Evolutionary conservation across 2,329 filamentous ascomycete species (phyloP).

Genomic region (Aspergillus sp.): DNA sequence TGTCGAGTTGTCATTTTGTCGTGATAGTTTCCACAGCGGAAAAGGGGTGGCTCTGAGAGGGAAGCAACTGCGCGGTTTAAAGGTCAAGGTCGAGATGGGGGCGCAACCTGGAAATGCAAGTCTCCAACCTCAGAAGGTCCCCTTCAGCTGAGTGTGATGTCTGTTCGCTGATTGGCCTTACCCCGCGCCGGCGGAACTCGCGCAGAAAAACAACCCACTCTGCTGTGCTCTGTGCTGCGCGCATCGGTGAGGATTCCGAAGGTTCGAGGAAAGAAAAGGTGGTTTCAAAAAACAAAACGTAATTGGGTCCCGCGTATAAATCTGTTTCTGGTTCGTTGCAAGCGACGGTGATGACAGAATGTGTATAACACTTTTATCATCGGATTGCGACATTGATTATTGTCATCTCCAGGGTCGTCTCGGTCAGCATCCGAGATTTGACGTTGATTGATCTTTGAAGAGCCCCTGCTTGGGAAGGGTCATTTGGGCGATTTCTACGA

Average conservation of each 20-base stretch:
- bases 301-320: background rate
- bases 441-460: background rate
- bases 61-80: slow-evolving; percentile 17
- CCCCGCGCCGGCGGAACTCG: slow-evolving; percentile 35
- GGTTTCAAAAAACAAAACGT: background rate
- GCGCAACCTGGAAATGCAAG: slow-evolving; percentile 31
- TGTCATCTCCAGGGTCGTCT: background rate
- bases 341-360: background rate
- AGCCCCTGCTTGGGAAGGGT: background rate
- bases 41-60: slow-evolving; percentile 22
- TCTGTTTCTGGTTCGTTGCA: background rate
- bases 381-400: background rate
- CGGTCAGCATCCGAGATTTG: background rate
- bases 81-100: slow-evolving; percentile 27
- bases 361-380: background rate
- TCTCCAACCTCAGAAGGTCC: slow-evolving; percentile 35
- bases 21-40: slow-evolving; percentile 4
- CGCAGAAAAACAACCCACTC: slow-evolving; percentile 17
- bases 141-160: slow-evolving; percentile 18
- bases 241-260: slow-evolving; percentile 30
- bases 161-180: slow-evolving; percentile 33
- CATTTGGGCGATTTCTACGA: background rate
- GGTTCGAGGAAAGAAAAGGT: background rate
- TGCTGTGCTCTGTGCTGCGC: background rate
- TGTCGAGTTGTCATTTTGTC: background rate